These are phyloP conservation scores for Neohortaea acidophila DNA, from an alignment of 495 filamentous ascomycete genomes.

Conservation along the genomic window DNA sequence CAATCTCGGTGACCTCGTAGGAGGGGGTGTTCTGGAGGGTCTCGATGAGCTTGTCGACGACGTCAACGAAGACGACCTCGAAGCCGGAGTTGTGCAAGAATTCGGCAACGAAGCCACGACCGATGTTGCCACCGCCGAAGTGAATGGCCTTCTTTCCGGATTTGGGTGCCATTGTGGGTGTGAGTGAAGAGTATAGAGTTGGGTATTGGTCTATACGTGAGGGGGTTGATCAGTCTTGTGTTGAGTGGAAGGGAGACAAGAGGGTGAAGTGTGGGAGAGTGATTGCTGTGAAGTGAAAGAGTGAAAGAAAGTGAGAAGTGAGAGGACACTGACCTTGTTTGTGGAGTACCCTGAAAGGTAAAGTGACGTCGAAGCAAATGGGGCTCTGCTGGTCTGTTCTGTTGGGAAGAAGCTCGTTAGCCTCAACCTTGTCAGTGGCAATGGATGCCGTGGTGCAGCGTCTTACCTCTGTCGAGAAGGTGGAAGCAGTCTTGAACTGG, in stretches of 20 bases:
- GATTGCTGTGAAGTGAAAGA: background rate
- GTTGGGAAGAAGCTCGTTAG: too few species aligned
- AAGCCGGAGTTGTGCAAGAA: conserved; percentile 78
- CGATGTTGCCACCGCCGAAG: conserved; percentile 90
- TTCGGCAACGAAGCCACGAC: conserved; percentile 43
- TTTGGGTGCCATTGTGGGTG: conserved; percentile 12
- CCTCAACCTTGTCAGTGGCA: too few species aligned
- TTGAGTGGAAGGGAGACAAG: background rate
- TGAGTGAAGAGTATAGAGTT: background rate
- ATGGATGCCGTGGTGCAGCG: too few species aligned
- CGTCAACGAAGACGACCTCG: conserved; percentile 90
- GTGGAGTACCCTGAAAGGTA: too few species aligned
- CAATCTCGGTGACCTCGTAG: conserved; percentile 89
- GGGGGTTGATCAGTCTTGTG: background rate
- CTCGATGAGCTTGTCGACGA: conserved; percentile 65
- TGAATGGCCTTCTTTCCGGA: conserved; percentile 65
- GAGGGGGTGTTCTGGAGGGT: conserved; percentile 53
- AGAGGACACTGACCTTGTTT: too few species aligned
- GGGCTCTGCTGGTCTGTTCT: too few species aligned
- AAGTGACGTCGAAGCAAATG: too few species aligned
- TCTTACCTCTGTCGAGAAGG: too few species aligned
- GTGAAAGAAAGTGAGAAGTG: too few species aligned
- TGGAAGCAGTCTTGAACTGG: too few species aligned
- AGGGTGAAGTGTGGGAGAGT: background rate
- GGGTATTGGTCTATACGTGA: background rate